phyloP scores from a whole-genome alignment of 306 rosid species.

The Trifolium dubium region DNA sequence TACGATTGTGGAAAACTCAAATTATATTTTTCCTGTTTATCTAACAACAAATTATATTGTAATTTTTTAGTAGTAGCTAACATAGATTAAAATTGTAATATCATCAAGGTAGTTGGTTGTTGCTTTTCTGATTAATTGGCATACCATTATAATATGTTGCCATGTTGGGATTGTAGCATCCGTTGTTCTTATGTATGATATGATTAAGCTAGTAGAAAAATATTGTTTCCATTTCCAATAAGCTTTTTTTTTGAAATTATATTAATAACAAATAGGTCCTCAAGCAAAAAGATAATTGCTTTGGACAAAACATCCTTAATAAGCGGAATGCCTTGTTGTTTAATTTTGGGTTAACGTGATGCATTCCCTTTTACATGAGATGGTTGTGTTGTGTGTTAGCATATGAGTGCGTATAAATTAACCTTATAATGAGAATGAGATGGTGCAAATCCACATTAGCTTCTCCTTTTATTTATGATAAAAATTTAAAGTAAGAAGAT shows the following conservation, averaged over 20 bases:
- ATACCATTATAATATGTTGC: too few relatives aligned
- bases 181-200: too few relatives aligned
- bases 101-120: too few relatives aligned
- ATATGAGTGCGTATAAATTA: neutral
- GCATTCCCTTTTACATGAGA: constrained; percentile 18
- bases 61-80: too few relatives aligned
- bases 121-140: too few relatives aligned
- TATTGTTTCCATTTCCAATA: neutral
- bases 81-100: too few relatives aligned
- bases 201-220: neutral
- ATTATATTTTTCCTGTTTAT: too few relatives aligned
- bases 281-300: neutral
- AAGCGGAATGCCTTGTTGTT: constrained; percentile 34
- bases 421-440: neutral
- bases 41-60: too few relatives aligned
- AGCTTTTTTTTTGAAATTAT: constrained; percentile 2
- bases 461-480: too few relatives aligned
- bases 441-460: neutral
- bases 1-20: neutral
- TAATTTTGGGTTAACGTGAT: constrained; percentile 25
- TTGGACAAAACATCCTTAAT: constrained; percentile 39
- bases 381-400: neutral
- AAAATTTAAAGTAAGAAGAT: too few relatives aligned
- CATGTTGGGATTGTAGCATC: too few relatives aligned
- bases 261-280: neutral